These are phyloP conservation scores for Asterophora parasitica DNA, from an alignment of 768 basidiomycete genomes.

Conservation along the genomic window DNA sequence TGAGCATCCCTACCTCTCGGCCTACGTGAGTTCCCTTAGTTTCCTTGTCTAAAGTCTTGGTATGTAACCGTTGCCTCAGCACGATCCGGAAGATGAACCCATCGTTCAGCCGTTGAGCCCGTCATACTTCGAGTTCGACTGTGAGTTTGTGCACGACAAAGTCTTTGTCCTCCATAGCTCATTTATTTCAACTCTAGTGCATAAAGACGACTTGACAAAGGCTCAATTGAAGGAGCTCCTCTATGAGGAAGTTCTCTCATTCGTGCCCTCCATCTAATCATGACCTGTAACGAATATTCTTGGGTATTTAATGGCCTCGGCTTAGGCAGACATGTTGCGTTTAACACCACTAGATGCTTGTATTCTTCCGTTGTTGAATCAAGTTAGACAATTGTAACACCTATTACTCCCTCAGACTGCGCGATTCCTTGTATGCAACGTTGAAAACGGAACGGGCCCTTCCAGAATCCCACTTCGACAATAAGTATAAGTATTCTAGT, in stretches of 20 bases:
- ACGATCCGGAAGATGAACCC: slow-evolving; percentile 90
- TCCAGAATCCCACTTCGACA: no score
- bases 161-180: background rate
- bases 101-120: slow-evolving; percentile 73
- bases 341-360: slow-evolving; percentile 9
- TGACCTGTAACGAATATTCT: background rate
- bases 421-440: no score
- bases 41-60: background rate
- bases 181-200: slow-evolving; percentile 33
- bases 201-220: slow-evolving; percentile 73
- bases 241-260: slow-evolving; percentile 79
- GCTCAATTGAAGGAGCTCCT: slow-evolving; percentile 79
- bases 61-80: slow-evolving; percentile 45
- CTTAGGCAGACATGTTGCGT: slow-evolving; percentile 12
- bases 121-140: slow-evolving; percentile 88
- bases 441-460: no score
- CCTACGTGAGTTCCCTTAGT: slow-evolving; percentile 52
- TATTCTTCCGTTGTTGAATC: slow-evolving; percentile 18
- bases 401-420: background rate
- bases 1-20: slow-evolving; percentile 89
- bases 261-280: slow-evolving; percentile 55
- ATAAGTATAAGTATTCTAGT: no score
- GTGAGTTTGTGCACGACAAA: slow-evolving; percentile 34
- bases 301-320: slow-evolving; percentile 12
- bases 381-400: slow-evolving; percentile 8